These are phyloP conservation scores for Bothriochloa decipiens DNA, from an alignment of 176 grass and related monocot genomes.

Conservation along the genomic window DNA sequence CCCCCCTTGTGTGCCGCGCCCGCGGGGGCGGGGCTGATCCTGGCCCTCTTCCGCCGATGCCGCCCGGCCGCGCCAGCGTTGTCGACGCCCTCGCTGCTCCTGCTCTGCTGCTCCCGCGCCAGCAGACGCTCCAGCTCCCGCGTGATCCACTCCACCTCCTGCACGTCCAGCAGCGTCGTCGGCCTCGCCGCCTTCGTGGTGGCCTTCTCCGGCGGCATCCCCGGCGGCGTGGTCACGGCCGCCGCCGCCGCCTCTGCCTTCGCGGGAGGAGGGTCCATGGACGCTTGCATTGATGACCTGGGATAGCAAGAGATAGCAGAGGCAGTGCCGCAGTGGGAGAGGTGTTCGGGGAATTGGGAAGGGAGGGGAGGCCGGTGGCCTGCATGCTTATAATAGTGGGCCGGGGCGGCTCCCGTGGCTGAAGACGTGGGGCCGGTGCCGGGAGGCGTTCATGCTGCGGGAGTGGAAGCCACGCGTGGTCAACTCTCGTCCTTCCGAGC, in stretches of 20 bases:
- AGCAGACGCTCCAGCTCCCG: slow-evolving; percentile 69
- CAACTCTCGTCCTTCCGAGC: neutral
- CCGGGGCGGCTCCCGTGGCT: neutral
- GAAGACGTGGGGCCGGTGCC: slow-evolving; percentile 13
- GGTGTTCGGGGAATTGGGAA: neutral
- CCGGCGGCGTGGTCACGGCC: neutral
- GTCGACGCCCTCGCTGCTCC: too few species aligned
- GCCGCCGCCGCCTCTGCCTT: neutral
- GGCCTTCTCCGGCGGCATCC: slow-evolving; percentile 6
- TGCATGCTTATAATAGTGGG: slow-evolving; percentile 28
- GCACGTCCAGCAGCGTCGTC: slow-evolving; percentile 61
- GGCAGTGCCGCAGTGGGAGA: neutral
- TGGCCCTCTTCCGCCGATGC: slow-evolving; percentile 21
- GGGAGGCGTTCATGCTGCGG: neutral
- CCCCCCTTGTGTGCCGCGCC: slow-evolving; percentile 20
- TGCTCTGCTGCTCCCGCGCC: slow-evolving; percentile 9
- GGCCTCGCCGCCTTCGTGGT: neutral
- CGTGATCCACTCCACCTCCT: slow-evolving; percentile 80
- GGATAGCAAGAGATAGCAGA: neutral
- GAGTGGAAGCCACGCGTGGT: slow-evolving; percentile 20
- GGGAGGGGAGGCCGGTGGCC: neutral
- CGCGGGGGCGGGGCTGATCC: neutral
- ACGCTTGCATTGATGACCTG: neutral
- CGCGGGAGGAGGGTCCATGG: slow-evolving; percentile 17
- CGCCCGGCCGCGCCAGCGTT: slow-evolving; percentile 8